These are phyloP conservation scores for Fusarium albosuccineum DNA, from an alignment of 2,329 filamentous ascomycete species.

Conservation along the genomic window DNA sequence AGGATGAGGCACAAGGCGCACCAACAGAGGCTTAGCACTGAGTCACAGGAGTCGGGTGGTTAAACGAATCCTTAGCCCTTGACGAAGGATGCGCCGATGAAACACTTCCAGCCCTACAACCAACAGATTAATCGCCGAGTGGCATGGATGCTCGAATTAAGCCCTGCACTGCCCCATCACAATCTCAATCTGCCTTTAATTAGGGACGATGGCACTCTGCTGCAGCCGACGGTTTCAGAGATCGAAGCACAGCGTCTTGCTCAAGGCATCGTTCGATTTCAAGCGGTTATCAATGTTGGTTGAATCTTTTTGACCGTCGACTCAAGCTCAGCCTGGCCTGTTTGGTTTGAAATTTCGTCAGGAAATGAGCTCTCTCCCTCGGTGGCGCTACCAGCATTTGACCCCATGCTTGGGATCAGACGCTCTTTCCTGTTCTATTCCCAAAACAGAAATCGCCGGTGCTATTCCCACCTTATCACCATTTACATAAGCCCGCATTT, in stretches of 20 bases:
- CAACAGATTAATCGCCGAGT: background rate
- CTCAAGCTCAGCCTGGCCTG: too few species aligned
- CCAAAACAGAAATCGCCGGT: background rate
- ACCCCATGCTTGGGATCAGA: background rate
- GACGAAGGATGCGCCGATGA: background rate
- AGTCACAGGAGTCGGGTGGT: background rate
- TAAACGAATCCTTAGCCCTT: background rate
- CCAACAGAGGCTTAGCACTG: background rate
- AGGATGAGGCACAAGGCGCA: background rate
- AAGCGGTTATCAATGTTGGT: too few species aligned
- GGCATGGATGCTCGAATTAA: background rate
- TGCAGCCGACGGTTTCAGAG: background rate
- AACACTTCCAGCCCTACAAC: slow-evolving; percentile 1
- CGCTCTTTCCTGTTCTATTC: background rate
- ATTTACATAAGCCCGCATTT: background rate
- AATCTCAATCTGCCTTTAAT: background rate
- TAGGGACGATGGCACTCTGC: background rate
- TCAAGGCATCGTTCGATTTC: background rate
- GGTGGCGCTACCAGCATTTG: too few species aligned
- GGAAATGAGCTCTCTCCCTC: too few species aligned
- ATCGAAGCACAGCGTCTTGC: background rate
- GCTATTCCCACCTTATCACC: background rate
- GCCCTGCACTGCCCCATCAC: background rate
- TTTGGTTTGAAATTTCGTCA: too few species aligned
- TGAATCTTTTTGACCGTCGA: too few species aligned